phyloP scores from a whole-genome alignment of 2,329 filamentous ascomycete genomes.

The Zopfia rhizophila region DNA sequence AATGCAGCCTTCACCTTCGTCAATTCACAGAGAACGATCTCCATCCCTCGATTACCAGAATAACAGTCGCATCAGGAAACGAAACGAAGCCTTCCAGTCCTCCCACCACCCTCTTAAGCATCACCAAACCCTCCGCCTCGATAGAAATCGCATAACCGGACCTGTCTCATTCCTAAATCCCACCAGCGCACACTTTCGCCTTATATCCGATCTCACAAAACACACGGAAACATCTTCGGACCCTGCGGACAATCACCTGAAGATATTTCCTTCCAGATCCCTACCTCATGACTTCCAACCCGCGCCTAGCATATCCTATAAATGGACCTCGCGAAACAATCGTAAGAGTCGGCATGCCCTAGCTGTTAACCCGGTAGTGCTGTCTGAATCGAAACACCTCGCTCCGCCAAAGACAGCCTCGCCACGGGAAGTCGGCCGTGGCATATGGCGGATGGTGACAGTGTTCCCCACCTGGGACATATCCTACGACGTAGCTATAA shows the following conservation, averaged over 20 bases:
- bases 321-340: constrained; percentile 57
- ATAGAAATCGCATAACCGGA: constrained; percentile 43
- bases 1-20: too few species aligned
- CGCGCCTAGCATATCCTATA: constrained; percentile 26
- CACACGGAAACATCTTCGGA: background rate
- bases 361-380: constrained; percentile 34
- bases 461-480: constrained; percentile 66
- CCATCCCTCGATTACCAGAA: too few species aligned
- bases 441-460: constrained; percentile 61
- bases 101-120: constrained; percentile 38
- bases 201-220: constrained; percentile 3
- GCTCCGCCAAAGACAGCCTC: constrained; percentile 49
- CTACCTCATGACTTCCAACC: background rate
- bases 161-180: constrained; percentile 63
- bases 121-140: constrained; percentile 30
- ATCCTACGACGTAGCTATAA: constrained; percentile 64
- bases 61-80: too few species aligned
- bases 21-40: too few species aligned
- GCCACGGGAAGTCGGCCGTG: constrained; percentile 41
- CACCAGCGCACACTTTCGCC: constrained; percentile 42
- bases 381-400: constrained; percentile 29
- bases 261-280: background rate
- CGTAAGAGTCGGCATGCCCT: constrained; percentile 56
- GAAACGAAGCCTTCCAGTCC: constrained; percentile 40
- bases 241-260: too few species aligned